Evolutionary conservation across 2,329 filamentous ascomycete genomes (phyloP).

Genomic region (Periconia macrospinosa): DNA sequence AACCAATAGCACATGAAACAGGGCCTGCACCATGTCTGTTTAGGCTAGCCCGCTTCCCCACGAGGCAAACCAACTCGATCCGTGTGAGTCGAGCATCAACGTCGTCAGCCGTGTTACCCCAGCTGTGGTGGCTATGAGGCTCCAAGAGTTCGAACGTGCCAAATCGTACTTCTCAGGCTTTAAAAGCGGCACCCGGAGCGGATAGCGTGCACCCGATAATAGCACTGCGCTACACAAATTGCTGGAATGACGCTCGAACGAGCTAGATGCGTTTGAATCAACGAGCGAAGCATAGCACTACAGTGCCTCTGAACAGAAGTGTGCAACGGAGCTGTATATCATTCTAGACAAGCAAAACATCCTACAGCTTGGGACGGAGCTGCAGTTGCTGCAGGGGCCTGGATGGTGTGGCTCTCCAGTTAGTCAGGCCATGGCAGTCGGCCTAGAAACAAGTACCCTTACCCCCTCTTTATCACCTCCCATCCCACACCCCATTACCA

Average conservation of each 20-base stretch:
- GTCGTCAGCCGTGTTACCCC: not conserved
- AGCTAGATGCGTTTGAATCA: too few species aligned
- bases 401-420: constrained; percentile 6
- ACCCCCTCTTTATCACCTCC: constrained; percentile 12
- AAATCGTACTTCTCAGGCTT: not conserved
- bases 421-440: constrained; percentile 9
- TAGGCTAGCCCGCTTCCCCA: constrained; percentile 12
- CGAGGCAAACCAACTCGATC: not conserved
- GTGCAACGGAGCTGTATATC: too few species aligned
- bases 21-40: constrained; percentile 10
- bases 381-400: constrained; percentile 7
- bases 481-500: constrained; percentile 4
- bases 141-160: not conserved
- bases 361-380: not conserved
- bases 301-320: too few species aligned
- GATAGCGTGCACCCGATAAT: too few species aligned
- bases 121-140: too few species aligned
- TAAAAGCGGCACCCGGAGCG: not conserved
- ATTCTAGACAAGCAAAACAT: not conserved
- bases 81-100: not conserved
- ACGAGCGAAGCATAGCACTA: too few species aligned
- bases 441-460: constrained; percentile 29
- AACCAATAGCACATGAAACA: constrained; percentile 10
- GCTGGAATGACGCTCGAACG: too few species aligned
- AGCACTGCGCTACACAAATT: too few species aligned